A percentile compares a stretch with the other conserved stretches of the same genome.
Conservation (phyloP, 768 basidiomycete genomes). For the Tephrocybe sp. region DNA sequence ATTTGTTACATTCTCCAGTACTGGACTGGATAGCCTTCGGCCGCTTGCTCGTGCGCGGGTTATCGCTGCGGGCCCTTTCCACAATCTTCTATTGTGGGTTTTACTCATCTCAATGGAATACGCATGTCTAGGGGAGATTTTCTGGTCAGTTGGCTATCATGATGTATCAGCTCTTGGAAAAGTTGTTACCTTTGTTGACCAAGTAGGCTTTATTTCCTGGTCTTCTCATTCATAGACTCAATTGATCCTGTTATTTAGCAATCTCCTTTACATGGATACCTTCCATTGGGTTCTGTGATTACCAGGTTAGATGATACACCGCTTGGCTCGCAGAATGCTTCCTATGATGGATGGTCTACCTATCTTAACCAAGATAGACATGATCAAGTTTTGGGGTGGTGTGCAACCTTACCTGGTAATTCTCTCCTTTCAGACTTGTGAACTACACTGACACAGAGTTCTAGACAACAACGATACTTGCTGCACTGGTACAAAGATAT, state of each 20-base stretch:
- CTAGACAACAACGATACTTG: conserved; percentile 3
- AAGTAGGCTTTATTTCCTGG: conserved; percentile 35
- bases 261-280: conserved; percentile 58
- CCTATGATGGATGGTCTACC: conserved; percentile 42
- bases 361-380: conserved; percentile 32
- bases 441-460: not conserved
- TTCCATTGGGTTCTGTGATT: conserved; percentile 58
- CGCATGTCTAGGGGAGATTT: conserved; percentile 25
- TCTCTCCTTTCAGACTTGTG: conserved; percentile 26
- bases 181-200: conserved; percentile 51
- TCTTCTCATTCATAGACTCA: not conserved
- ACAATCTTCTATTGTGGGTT: conserved; percentile 66
- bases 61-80: conserved; percentile 71
- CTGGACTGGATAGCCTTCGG: conserved; percentile 34
- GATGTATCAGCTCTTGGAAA: conserved; percentile 51
- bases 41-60: conserved; percentile 54
- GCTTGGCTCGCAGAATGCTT: conserved; percentile 29
- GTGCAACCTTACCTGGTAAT: conserved; percentile 33
- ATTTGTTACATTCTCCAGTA: conserved; percentile 60
- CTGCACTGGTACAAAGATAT: conserved; percentile 1
- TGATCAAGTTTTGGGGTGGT: conserved; percentile 53
- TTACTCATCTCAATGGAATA: conserved; percentile 38
- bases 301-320: conserved; percentile 62
- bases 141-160: conserved; percentile 42
- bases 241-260: conserved; percentile 31